Percentiles rank a stretch among this genome's conserved stretches.
phyloP scores from a whole-genome alignment of 2,329 filamentous ascomycete genomes.

The Fusarium sp. region DNA sequence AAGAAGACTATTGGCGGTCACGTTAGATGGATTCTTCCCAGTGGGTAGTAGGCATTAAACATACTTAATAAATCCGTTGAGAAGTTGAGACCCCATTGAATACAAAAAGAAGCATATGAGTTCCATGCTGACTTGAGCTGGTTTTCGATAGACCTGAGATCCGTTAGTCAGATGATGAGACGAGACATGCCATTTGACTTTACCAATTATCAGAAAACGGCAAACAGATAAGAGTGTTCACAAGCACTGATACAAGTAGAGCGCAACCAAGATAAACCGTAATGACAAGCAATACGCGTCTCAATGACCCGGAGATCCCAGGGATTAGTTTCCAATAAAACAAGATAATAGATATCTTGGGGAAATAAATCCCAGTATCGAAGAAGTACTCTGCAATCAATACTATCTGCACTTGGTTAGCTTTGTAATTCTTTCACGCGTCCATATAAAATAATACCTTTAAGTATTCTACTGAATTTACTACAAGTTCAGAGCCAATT shows the following conservation, averaged over 20 bases:
- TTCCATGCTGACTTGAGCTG: constrained; percentile 12
- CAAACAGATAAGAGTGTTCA: not conserved
- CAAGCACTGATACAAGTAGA: not conserved
- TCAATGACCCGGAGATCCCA: not conserved
- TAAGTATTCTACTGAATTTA: not conserved
- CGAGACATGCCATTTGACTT: accelerated
- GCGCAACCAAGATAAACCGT: not conserved
- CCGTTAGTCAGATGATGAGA: not conserved
- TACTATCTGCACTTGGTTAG: not conserved
- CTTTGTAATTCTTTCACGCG: not conserved
- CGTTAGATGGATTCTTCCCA: not conserved
- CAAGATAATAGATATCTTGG: constrained; percentile 8
- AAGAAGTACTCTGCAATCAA: constrained; percentile 8
- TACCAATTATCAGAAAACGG: constrained; percentile 12
- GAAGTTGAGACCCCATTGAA: constrained; percentile 16
- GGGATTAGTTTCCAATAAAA: constrained; percentile 19
- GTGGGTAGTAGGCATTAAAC: not conserved
- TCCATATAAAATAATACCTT: not conserved
- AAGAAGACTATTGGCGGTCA: not conserved
- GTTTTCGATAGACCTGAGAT: constrained; percentile 6
- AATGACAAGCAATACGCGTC: not conserved
- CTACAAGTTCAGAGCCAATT: not conserved
- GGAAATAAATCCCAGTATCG: constrained; percentile 5
- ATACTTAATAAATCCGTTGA: constrained; percentile 5
- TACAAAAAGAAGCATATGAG: constrained; percentile 1